Evolutionary conservation across 805 yeast genomes (phyloP).

Genomic region (Metschnikowia proteae): DNA sequence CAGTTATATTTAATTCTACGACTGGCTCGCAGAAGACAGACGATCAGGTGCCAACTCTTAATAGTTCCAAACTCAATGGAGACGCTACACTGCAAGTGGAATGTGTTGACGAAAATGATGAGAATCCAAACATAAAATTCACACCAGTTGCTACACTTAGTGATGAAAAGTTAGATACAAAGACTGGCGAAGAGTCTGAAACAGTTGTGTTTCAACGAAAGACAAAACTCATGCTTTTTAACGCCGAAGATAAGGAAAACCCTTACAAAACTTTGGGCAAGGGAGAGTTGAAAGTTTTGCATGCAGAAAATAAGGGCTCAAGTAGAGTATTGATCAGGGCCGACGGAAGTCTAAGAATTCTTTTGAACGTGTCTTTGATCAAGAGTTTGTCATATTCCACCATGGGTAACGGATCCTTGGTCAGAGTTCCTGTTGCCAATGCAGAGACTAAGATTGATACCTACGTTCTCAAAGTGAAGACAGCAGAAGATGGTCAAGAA

Average conservation of each 20-base stretch:
- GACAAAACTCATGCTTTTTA: slow-evolving; percentile 65
- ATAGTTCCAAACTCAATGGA: background rate
- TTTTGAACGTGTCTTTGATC: slow-evolving; percentile 63
- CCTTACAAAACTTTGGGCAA: slow-evolving; percentile 68
- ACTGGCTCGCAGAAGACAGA: slow-evolving; percentile 2
- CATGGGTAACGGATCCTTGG: slow-evolving; percentile 61
- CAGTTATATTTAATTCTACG: background rate
- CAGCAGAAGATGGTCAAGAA: slow-evolving; percentile 61
- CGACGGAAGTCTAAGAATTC: slow-evolving; percentile 79
- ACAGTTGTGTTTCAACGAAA: slow-evolving; percentile 57
- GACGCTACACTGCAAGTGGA: background rate
- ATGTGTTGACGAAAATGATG: slow-evolving; percentile 26
- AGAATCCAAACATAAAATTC: slow-evolving; percentile 43
- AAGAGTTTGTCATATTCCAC: slow-evolving; percentile 57
- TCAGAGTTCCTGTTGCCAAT: slow-evolving; percentile 63
- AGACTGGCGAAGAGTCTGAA: slow-evolving; percentile 83
- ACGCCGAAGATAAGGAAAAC: slow-evolving; percentile 43
- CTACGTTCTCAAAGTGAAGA: slow-evolving; percentile 72
- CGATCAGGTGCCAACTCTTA: background rate
- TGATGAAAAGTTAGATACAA: slow-evolving; percentile 44
- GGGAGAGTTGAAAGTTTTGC: slow-evolving; percentile 76
- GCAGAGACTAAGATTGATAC: slow-evolving; percentile 50
- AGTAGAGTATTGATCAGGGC: slow-evolving; percentile 76
- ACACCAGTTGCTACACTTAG: slow-evolving; percentile 31
- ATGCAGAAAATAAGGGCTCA: slow-evolving; percentile 55